These are phyloP conservation scores for Cercophora newfieldiana DNA, from an alignment of 495 filamentous ascomycete species.

Conservation along the genomic window DNA sequence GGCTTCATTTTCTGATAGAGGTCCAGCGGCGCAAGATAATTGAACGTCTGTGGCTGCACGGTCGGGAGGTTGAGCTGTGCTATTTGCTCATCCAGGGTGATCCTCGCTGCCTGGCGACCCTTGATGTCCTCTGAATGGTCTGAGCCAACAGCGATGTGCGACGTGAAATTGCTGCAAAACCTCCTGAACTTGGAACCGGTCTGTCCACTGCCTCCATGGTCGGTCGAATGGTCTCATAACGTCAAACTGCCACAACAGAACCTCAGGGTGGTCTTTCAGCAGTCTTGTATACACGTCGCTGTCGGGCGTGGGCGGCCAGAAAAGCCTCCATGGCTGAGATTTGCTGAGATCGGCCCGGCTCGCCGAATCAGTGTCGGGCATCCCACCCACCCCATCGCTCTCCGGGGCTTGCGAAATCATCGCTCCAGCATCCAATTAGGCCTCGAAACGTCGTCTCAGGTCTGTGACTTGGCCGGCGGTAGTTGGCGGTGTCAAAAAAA, in stretches of 20 bases:
- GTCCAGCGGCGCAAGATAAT: conserved; percentile 15
- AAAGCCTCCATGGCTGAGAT: conserved; percentile 12
- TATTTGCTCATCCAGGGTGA: conserved; percentile 10
- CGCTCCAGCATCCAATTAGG: background rate
- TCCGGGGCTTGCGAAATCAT: background rate
- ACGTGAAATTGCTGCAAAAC: background rate
- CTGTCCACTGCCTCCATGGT: conserved; percentile 19
- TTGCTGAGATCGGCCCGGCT: background rate
- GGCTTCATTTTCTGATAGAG: conserved; percentile 11
- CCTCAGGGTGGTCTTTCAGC: conserved; percentile 7
- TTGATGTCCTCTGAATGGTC: background rate
- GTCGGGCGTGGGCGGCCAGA: conserved; percentile 14
- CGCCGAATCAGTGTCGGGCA: background rate
- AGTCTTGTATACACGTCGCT: conserved; percentile 8
- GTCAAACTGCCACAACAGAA: conserved; percentile 17
- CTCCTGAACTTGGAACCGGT: background rate
- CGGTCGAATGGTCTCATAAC: conserved; percentile 10
- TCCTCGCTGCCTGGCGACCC: background rate
- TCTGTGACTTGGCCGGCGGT: background rate
- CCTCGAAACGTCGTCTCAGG: background rate
- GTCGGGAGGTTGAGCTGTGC: conserved; percentile 4
- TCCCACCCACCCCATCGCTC: background rate
- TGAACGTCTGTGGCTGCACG: conserved; percentile 11
- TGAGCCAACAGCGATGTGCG: background rate
- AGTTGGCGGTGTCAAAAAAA: background rate